Evolutionary conservation across 345 rosid species (phyloP).

Genomic region (Aquilaria sinensis): DNA sequence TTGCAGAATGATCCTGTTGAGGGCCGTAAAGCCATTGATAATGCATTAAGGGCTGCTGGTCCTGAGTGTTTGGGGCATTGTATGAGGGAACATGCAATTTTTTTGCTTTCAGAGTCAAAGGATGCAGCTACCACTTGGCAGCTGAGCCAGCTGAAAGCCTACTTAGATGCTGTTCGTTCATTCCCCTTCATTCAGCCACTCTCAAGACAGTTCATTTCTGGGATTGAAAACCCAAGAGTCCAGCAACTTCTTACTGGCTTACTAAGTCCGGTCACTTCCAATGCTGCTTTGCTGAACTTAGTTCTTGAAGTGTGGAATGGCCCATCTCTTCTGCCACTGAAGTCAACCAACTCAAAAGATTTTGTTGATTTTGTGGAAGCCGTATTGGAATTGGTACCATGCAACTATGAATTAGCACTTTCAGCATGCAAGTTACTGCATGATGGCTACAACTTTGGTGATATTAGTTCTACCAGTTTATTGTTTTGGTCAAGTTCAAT

Average conservation of each 20-base stretch:
- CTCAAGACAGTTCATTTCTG: constrained; percentile 54
- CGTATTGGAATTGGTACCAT: constrained; percentile 51
- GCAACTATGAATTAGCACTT: constrained; percentile 62
- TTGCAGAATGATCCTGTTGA: constrained; percentile 47
- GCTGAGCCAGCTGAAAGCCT: constrained; percentile 41
- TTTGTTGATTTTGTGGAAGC: constrained; percentile 83
- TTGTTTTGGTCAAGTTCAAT: constrained; percentile 66
- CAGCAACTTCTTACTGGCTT: constrained; percentile 50
- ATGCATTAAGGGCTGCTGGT: constrained; percentile 46
- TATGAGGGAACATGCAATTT: constrained; percentile 64
- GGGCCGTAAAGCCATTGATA: constrained; percentile 48
- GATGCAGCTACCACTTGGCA: constrained; percentile 35
- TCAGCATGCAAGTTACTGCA: constrained; percentile 51
- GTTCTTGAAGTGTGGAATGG: constrained; percentile 78
- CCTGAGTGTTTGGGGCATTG: constrained; percentile 44
- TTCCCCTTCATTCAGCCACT: constrained; percentile 44
- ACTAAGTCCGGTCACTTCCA: constrained; percentile 50
- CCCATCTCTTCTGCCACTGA: constrained; percentile 60
- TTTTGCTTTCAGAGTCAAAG: constrained; percentile 33
- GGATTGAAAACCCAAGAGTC: constrained; percentile 50
- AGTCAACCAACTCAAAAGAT: constrained; percentile 42
- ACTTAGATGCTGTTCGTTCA: constrained; percentile 44
- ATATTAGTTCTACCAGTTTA: constrained; percentile 32
- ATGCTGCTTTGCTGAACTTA: constrained; percentile 43
- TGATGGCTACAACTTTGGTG: constrained; percentile 13